Evolutionary conservation across 805 yeast genomes (phyloP), one percentile per base, ranked within the genome.

Genomic region (Myxozyma sirexii): DNA sequence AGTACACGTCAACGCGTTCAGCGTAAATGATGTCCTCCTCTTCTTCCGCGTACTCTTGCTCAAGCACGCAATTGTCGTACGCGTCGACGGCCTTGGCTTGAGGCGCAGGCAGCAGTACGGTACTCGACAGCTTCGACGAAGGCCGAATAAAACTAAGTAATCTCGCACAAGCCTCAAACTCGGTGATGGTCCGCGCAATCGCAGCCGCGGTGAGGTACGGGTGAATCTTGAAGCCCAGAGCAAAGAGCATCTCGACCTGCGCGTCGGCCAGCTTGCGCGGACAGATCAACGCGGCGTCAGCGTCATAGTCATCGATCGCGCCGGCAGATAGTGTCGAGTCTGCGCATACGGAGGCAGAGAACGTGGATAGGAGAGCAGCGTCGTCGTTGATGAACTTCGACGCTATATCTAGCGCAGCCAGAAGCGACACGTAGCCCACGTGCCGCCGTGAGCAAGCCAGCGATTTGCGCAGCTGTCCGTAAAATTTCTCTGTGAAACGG

Each of bases 381-480:
- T 54, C 57, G 29, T 54, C 57, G 46, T 45, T 37, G 19, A 54
- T 23, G 37, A 44, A 54, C 23, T 54, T 54, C 21, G 41, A 39
- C 12, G 57, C 43, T 3, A 46, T 54, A 29, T 38, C 52, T 3
- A 54, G 46, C 19, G 57, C 57, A 2, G 47, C 37, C 13, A 54
- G 33, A 19, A 54, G 46, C 8, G 42, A 17, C 17, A 46, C 42
- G 33, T 31, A 24, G 27, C 31, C 42, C 3, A 43, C 47, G 17
- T 35, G 39, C 42, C 47, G 12, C 12, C 57, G 52, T 19, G 53
- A 37, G 31, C 46, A 46, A 5, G 12, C 46, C 4, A 45, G 26
- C 1, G 23, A n/a, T 23, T 48, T 46, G 21, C 57, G 17, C 6
- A 38, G 26, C 10, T 49, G 27, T 23, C 43, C 42, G 21, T 52